A percentile compares a stretch with the other conserved stretches of the same genome.
Conservation (phyloP, 2,329 filamentous ascomycete species). For the Calonectria multiphialidica region DNA sequence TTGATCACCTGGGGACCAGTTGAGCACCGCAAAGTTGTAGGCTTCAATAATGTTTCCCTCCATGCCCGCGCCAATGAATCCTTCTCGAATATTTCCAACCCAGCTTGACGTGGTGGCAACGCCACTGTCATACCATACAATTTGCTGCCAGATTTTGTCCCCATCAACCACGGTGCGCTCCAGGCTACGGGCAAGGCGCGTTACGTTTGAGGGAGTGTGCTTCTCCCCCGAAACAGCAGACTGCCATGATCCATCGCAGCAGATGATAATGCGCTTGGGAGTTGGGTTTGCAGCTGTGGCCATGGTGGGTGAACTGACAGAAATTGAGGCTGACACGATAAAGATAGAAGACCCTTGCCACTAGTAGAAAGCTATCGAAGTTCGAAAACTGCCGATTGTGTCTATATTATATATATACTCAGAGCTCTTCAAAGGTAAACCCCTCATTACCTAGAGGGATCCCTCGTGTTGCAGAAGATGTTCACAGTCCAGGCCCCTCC, state of each 20-base stretch:
- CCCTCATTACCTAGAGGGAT: neutral
- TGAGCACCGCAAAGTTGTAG: conserved; percentile 52
- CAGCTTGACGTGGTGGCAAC: conserved; percentile 41
- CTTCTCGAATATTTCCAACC: conserved; percentile 23
- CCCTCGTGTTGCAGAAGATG: neutral
- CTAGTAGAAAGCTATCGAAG: neutral
- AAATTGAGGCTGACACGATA: neutral
- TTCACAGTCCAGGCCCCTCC: neutral
- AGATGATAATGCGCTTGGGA: conserved; percentile 47
- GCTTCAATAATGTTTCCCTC: conserved; percentile 49
- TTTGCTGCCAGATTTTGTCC: conserved; percentile 47
- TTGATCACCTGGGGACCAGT: conserved; percentile 47
- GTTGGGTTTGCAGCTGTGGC: neutral
- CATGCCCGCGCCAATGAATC: conserved; percentile 42
- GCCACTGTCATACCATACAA: conserved; percentile 53
- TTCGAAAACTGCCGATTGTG: neutral
- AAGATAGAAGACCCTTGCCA: neutral
- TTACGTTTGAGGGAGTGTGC: conserved; percentile 49
- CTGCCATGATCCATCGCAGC: conserved; percentile 54
- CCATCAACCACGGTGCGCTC: conserved; percentile 38
- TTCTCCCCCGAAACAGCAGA: conserved; percentile 39
- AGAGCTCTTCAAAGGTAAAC: neutral
- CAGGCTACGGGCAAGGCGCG: conserved; percentile 47
- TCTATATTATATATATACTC: neutral
- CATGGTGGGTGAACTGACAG: neutral